A percentile compares a stretch with the other conserved stretches of the same genome.
These are phyloP conservation scores for Xylaria sp. DNA, from an alignment of 2,329 filamentous ascomycete genomes.

Conservation along the genomic window DNA sequence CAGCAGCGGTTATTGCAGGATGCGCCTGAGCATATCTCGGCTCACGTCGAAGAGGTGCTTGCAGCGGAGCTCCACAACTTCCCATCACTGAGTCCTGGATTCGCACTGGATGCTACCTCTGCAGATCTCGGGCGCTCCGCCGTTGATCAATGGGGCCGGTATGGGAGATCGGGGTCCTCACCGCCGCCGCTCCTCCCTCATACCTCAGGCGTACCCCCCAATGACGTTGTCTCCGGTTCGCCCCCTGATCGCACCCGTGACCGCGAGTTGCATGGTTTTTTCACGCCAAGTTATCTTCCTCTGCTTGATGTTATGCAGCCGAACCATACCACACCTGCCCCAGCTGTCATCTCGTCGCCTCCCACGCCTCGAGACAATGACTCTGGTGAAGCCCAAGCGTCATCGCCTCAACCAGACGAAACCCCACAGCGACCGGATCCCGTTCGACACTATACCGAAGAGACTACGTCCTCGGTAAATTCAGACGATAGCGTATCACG, in stretches of 20 bases:
- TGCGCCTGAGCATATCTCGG: constrained; percentile 58
- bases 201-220: constrained; percentile 51
- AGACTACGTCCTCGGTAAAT: constrained; percentile 60
- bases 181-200: constrained; percentile 55
- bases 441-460: constrained; percentile 57
- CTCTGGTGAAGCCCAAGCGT: constrained; percentile 42
- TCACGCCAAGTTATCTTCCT: constrained; percentile 71
- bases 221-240: constrained; percentile 54
- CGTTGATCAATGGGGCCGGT: constrained; percentile 41
- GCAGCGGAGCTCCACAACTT: constrained; percentile 57
- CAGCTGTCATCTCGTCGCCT: constrained; percentile 29
- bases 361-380: constrained; percentile 36
- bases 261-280: constrained; percentile 69
- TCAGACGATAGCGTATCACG: constrained; percentile 65
- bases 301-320: constrained; percentile 62
- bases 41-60: constrained; percentile 59
- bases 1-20: constrained; percentile 61
- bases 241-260: constrained; percentile 68
- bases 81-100: constrained; percentile 56
- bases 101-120: constrained; percentile 42
- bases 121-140: constrained; percentile 35
- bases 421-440: constrained; percentile 49
- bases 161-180: constrained; percentile 45
- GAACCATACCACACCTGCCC: constrained; percentile 38
- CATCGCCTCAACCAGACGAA: constrained; percentile 33